A percentile compares a stretch with the other conserved stretches of the same genome.
Evolutionary conservation across 108 stramenopile genomes (phyloP).

Genomic region (Asterionellopsis glacialis): DNA sequence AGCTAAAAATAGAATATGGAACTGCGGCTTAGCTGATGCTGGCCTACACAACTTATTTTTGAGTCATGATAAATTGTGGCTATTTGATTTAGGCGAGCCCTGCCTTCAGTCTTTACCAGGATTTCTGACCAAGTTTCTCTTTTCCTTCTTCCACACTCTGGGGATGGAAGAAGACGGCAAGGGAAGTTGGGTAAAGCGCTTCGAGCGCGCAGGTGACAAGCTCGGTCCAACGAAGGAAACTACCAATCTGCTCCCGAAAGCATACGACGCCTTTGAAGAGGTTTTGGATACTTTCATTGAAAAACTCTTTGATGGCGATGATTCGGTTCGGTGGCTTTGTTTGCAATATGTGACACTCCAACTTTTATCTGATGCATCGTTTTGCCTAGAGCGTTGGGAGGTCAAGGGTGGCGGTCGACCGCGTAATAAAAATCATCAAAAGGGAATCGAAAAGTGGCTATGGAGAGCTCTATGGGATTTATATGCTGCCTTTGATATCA

Average conservation of each 20-base stretch:
- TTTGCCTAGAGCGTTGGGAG: constrained; percentile 65
- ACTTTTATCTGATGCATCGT: constrained; percentile 60
- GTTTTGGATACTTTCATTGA: constrained; percentile 48
- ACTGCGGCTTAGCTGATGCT: constrained; percentile 72
- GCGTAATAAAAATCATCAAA: constrained; percentile 38
- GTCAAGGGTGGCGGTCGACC: constrained; percentile 64
- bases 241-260: constrained; percentile 42
- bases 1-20: constrained; percentile 41
- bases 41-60: constrained; percentile 79
- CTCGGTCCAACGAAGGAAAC: constrained; percentile 48
- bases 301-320: constrained; percentile 60
- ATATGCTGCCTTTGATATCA: constrained; percentile 49
- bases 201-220: constrained; percentile 36
- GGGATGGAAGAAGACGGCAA: constrained; percentile 75
- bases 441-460: constrained; percentile 50
- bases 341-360: constrained; percentile 61
- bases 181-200: constrained; percentile 64
- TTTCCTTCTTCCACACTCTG: constrained; percentile 67
- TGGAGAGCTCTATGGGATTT: constrained; percentile 68
- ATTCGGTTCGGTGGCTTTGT: constrained; percentile 48
- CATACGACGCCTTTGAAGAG: constrained; percentile 56
- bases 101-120: constrained; percentile 57
- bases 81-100: constrained; percentile 77
- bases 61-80: constrained; percentile 38
- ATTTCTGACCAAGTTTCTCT: constrained; percentile 74